Evolutionary conservation across 805 yeast species (phyloP).

Genomic region (Wickerhamiella musiphila): DNA sequence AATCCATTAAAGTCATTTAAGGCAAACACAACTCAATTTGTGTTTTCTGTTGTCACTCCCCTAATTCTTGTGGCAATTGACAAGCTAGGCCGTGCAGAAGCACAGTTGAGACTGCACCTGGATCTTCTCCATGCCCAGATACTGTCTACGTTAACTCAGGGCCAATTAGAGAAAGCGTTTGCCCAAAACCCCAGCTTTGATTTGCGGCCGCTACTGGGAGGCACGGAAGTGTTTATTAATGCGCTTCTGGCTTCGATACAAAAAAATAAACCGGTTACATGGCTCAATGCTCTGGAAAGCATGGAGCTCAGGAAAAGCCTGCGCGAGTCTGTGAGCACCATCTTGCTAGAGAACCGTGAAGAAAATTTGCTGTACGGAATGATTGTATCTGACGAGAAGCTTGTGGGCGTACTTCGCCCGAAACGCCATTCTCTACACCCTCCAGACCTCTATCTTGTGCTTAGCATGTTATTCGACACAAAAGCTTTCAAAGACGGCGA

Average conservation of each 20-base stretch:
- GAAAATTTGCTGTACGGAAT: conserved; percentile 59
- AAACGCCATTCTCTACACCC: conserved; percentile 62
- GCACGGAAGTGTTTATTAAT: conserved; percentile 58
- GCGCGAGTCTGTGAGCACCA: conserved; percentile 39
- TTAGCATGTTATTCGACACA: conserved; percentile 52
- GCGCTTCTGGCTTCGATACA: conserved; percentile 39
- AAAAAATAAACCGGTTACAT: conserved; percentile 37
- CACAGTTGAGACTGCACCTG: conserved; percentile 41
- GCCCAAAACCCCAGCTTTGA: conserved; percentile 64
- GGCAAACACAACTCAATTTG: conserved; percentile 35
- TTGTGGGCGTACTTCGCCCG: conserved; percentile 61
- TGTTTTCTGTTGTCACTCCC: conserved; percentile 47
- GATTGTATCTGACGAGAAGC: conserved; percentile 43
- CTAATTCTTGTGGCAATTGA: conserved; percentile 52
- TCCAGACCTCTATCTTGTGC: conserved; percentile 58
- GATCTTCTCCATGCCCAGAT: conserved; percentile 59
- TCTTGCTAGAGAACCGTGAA: conserved; percentile 31
- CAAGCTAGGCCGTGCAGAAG: conserved; percentile 21
- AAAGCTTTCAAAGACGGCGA: conserved; percentile 37
- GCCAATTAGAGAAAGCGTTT: conserved; percentile 54
- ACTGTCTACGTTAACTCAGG: conserved; percentile 67
- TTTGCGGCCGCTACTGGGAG: conserved; percentile 53
- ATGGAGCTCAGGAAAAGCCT: conserved; percentile 39
- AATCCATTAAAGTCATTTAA: conserved; percentile 27
- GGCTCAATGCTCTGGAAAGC: conserved; percentile 51